Base-by-base conservation (phyloP, 164 flowering plant genomes). In the Platanus orientalis region DNA sequence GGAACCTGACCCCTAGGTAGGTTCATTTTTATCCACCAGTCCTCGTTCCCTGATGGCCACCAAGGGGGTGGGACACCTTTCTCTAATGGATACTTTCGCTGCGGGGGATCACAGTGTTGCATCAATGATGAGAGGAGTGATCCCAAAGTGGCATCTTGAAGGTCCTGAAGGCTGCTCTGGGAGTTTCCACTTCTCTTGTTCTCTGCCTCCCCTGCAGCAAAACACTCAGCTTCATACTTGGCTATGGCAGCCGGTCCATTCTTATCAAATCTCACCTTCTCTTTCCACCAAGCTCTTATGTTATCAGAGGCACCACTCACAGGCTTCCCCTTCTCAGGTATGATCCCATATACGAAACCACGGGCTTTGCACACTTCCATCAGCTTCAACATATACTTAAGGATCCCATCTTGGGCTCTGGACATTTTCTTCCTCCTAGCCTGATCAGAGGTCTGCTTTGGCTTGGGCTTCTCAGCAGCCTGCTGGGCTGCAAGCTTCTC, bases 221-320 rank as follows among this genome's bases (percentile, higher is more conserved):
- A 57, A 40, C 62, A 49, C 6, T 78, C 81, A 6, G 69, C 74
- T 4, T 78, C 76, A 26, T 75, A 81, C 69, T 85, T 85, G 16
- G 84, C 52, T 52, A 85, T 81, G 0, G 90, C 90, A 2, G 87
- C 86, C 1, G 87, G 88, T 16, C 84, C 91, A 53, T 80, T 81
- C 39, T 76, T 54, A 57, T 86, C 88, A 61, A 86, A 84, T 55
- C 76, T 65, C 7, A 86, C 86, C 53, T 79, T 79, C 65, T 85
- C 88, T 48, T 83, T 85, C 90, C 88, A 85, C 90, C 90, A 83
- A 10, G 72, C 81, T 0, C 86, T 74, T 6, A 83, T 77, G 60
- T 84, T 86, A 51, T 86, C 91, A 16, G 91, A 86, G 7, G 88
- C 80, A 23, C 87, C 88, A 36, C 73, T 76, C 51, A 84, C 87